Evolutionary conservation across 257 asterid species (phyloP).

Genomic region (Solanum boliviense): DNA sequence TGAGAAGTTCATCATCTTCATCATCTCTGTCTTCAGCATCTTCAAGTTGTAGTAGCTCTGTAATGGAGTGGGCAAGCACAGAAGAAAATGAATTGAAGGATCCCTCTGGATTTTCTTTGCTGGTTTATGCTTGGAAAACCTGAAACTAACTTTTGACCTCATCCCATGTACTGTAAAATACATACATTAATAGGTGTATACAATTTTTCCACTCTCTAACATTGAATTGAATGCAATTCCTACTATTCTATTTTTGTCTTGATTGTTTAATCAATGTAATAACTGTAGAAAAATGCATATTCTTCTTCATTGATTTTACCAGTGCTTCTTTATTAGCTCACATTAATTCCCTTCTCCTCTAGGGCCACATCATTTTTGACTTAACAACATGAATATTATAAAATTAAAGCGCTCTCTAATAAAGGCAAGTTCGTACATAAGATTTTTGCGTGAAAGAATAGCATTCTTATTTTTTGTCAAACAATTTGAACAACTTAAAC

Average conservation of each 20-base stretch:
- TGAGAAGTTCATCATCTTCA: conserved; percentile 28
- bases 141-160: neutral
- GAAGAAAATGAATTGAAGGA: conserved; percentile 46
- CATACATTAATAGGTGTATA: neutral
- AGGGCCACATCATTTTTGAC: too few species aligned
- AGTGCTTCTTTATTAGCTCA: neutral
- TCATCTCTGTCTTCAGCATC: conserved; percentile 48
- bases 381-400: too few species aligned
- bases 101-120: conserved; percentile 40
- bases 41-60: conserved; percentile 44
- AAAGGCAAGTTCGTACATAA: too few species aligned
- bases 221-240: neutral
- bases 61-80: conserved; percentile 56
- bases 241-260: neutral
- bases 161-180: neutral
- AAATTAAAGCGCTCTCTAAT: too few species aligned
- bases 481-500: too few species aligned
- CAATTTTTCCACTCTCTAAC: neutral
- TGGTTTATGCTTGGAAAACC: conserved; percentile 54
- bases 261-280: neutral
- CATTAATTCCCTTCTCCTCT: neutral
- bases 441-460: too few species aligned
- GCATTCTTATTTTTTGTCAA: too few species aligned
- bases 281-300: neutral
- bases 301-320: neutral